phyloP scores from a whole-genome alignment of 768 basidiomycete genomes.

The Lactarius indigo region DNA sequence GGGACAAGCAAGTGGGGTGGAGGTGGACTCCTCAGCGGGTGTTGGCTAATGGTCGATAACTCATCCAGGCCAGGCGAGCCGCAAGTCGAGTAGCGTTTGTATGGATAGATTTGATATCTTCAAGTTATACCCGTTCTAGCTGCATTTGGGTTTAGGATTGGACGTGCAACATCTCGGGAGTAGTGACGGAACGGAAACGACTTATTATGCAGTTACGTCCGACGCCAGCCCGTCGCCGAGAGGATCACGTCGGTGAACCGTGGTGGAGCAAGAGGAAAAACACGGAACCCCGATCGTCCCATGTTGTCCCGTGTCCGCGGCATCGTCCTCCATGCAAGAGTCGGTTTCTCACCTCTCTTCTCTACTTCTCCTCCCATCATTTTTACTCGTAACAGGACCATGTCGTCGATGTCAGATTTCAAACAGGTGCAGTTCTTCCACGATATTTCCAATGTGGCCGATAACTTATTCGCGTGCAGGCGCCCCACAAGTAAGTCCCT shows the following conservation, averaged over 20 bases:
- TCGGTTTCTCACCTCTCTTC: not conserved
- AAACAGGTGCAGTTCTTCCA: conserved; percentile 32
- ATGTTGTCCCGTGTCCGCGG: conserved; percentile 22
- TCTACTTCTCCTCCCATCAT: conserved; percentile 10
- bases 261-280: not conserved
- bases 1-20: conserved; percentile 40
- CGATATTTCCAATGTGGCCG: not conserved
- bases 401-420: conserved; percentile 32
- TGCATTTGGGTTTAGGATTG: not conserved
- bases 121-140: conserved; percentile 15
- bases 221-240: not conserved
- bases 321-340: not conserved
- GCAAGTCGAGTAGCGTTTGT: not conserved
- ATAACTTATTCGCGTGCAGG: conserved; percentile 30
- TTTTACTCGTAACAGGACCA: conserved; percentile 23
- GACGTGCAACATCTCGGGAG: not conserved
- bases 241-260: not conserved
- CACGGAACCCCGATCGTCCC: conserved; percentile 18
- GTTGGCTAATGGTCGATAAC: conserved; percentile 36
- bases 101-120: conserved; percentile 8
- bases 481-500: conserved; percentile 47
- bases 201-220: not conserved
- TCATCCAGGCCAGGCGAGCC: not conserved
- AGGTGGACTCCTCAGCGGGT: conserved; percentile 31
- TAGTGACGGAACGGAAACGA: not conserved